Evolutionary conservation across 176 grass and related monocot species (phyloP), one percentile per base, ranked within the genome.

Genomic region (Aegilops tauschii): DNA sequence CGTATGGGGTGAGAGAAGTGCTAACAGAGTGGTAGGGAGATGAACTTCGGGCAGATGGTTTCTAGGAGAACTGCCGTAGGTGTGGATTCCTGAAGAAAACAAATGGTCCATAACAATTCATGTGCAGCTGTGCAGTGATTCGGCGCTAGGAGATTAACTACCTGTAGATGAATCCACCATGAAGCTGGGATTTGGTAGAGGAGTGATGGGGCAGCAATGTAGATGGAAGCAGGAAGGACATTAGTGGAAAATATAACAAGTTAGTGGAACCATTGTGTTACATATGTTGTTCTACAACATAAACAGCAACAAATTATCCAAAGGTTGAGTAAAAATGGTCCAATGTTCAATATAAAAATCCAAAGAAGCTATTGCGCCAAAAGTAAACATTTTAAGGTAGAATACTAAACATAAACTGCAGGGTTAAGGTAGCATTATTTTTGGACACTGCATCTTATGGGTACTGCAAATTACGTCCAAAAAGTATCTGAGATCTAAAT

Each of bases 341-440:
- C 0, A 29, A 47, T 21, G 7, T 20, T 79, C 12, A 78, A 78
- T 13, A 27, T 36, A 65, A 36, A 72, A 69, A 69, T 54, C 21
- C n/a, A 69, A 5, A 52, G 12, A 54, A 80, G 37, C 9, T 28
- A 36, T 50, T 14, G 45, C 40, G 34, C 39, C 21, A 25, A 37
- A 50, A 68, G 40, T 65, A 62, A 77, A 18, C 4, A 76, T 5
- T 61, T 82, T 82, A 18, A 88, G 69, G 69, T 25, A 72, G 10
- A 23, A 40, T 72, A 20, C n/a, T 12, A 4, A 72, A 42, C 18
- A 25, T 72, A 42, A 23, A 42, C 4, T 72, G 10, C 69, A 42
- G 2, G 10, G 20, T 23, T 23, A 72, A 13, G 69, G 23, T 25
- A 25, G 23, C 23, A 25, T 25, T 25, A 25, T 25, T 25, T 25